These are phyloP conservation scores for Neoascochyta sp. DNA, from an alignment of 2,329 filamentous ascomycete species.

Conservation along the genomic window DNA sequence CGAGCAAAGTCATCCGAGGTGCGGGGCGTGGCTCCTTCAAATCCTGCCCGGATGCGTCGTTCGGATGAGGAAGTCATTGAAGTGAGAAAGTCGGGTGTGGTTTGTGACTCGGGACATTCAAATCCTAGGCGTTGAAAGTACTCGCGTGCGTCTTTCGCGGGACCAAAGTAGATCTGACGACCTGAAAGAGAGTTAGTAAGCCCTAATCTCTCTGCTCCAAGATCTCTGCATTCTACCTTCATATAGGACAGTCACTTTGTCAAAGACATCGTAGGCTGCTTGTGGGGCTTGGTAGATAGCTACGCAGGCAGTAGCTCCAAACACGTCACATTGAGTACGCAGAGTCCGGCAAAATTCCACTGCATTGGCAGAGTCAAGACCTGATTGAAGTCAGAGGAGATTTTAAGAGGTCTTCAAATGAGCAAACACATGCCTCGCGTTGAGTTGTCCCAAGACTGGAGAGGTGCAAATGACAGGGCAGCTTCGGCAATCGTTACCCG, in stretches of 20 bases:
- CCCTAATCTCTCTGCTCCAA: too few relatives aligned
- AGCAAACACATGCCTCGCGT: conserved; percentile 9
- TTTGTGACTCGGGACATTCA: conserved; percentile 63
- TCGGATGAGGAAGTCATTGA: conserved; percentile 59
- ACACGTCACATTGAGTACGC: conserved; percentile 48
- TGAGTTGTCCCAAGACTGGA: conserved; percentile 47
- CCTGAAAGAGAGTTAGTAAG: conserved; percentile 1
- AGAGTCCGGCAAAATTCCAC: conserved; percentile 56
- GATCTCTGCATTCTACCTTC: too few relatives aligned
- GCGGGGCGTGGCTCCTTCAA: conserved; percentile 41
- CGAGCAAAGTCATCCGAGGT: conserved; percentile 46
- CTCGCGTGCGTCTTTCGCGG: conserved; percentile 55
- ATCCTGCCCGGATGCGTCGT: conserved; percentile 41
- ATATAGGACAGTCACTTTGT: conserved; percentile 68
- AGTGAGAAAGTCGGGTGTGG: conserved; percentile 49
- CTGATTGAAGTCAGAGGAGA: conserved; percentile 6
- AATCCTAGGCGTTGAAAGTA: conserved; percentile 71
- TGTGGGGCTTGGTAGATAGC: conserved; percentile 62
- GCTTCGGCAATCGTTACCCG: conserved; percentile 23
- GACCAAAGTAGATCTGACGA: conserved; percentile 70
- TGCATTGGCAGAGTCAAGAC: conserved; percentile 44
- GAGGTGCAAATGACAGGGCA: conserved; percentile 11
- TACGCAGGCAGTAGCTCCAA: conserved; percentile 46
- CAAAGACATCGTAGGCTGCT: conserved; percentile 62
- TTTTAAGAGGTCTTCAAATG: conserved; percentile 2